These are phyloP conservation scores for Thalassiosira livingstoniorum DNA, from an alignment of 352 stramenopile genomes.

Conservation along the genomic window DNA sequence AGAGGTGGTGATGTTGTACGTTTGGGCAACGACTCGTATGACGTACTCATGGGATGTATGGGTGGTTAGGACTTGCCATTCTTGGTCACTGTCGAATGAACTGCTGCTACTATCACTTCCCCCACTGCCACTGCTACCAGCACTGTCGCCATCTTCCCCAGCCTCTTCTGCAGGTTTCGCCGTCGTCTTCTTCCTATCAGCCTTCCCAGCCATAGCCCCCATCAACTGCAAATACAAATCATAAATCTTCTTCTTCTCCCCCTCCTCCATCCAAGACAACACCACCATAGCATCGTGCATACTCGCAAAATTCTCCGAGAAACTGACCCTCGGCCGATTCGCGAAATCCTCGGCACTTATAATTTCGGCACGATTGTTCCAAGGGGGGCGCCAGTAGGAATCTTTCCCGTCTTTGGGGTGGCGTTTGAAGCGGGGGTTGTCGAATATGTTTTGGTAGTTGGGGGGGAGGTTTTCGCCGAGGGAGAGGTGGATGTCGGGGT, in stretches of 20 bases:
- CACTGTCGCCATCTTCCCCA: too few species aligned
- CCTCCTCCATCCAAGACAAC: conserved; percentile 71
- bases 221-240: conserved; percentile 75
- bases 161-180: not conserved
- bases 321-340: conserved; percentile 70
- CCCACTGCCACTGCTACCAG: conserved; percentile 20
- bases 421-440: not conserved
- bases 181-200: conserved; percentile 9
- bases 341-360: conserved; percentile 78
- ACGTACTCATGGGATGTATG: conserved; percentile 83
- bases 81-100: conserved; percentile 28
- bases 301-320: conserved; percentile 70
- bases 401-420: conserved; percentile 55
- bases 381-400: conserved; percentile 72
- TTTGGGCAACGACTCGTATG: conserved; percentile 70
- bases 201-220: conserved; percentile 39
- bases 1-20: conserved; percentile 71
- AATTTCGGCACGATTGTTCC: conserved; percentile 57
- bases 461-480: conserved; percentile 49
- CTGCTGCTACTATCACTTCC: too few species aligned
- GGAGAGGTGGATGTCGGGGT: conserved; percentile 42
- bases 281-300: conserved; percentile 75
- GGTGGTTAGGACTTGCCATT: conserved; percentile 35
- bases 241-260: conserved; percentile 69
- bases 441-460: conserved; percentile 36